Conservation (phyloP, 2,329 filamentous ascomycete species). For the Zymoseptoria crescenta region DNA sequence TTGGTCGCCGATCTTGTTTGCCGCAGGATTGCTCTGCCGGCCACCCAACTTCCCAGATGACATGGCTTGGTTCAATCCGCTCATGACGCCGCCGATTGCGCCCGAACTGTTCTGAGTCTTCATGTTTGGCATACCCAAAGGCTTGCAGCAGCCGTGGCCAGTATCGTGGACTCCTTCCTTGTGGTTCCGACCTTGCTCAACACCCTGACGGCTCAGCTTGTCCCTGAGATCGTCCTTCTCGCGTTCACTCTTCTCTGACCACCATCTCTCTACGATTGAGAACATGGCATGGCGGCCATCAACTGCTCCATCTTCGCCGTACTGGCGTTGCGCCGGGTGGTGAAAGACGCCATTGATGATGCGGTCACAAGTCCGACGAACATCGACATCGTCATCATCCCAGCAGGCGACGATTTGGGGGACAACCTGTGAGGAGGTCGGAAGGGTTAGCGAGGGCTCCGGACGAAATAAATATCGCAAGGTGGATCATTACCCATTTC, state of each 20-base stretch:
- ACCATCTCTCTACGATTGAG: slow-evolving; percentile 73
- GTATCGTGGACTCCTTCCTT: slow-evolving; percentile 76
- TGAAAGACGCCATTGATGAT: slow-evolving; percentile 80
- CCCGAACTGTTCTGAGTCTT: slow-evolving; percentile 34
- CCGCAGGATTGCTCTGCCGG: slow-evolving; percentile 15
- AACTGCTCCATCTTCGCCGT: slow-evolving; percentile 59
- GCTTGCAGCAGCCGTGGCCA: slow-evolving; percentile 79
- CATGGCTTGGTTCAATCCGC: slow-evolving; percentile 27
- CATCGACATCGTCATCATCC: slow-evolving; percentile 66
- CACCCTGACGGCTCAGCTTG: slow-evolving; percentile 71
- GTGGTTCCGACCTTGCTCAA: slow-evolving; percentile 72
- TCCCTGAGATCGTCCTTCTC: slow-evolving; percentile 61
- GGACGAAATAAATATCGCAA: too few relatives aligned
- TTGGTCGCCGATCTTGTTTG: slow-evolving; percentile 39
- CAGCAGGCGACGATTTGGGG: slow-evolving; percentile 83
- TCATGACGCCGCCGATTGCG: slow-evolving; percentile 35
- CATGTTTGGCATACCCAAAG: slow-evolving; percentile 66
- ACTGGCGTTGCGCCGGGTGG: slow-evolving; percentile 70
- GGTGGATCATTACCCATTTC: slow-evolving; percentile 47
- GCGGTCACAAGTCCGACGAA: slow-evolving; percentile 61
- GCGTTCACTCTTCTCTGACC: slow-evolving; percentile 56
- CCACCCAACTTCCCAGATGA: slow-evolving; percentile 32
- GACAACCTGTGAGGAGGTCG: slow-evolving; percentile 41
- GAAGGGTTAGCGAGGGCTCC: slow-evolving; percentile 22
- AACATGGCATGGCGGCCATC: slow-evolving; percentile 76